These are phyloP conservation scores for Colletotrichum salicis DNA, from an alignment of 2,329 filamentous ascomycete genomes.

Conservation along the genomic window DNA sequence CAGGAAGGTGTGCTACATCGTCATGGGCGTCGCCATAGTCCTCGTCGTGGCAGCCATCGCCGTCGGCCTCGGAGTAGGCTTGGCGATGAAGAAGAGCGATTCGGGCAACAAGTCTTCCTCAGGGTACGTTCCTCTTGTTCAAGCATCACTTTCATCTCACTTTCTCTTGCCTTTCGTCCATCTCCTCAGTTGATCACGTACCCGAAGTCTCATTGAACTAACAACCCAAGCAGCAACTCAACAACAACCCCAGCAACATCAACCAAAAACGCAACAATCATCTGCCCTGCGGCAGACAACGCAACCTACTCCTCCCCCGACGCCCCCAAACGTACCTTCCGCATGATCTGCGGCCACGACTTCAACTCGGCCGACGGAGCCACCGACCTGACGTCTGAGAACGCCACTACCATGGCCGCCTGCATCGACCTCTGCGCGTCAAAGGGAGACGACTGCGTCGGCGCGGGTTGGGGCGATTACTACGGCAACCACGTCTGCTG, in stretches of 20 bases:
- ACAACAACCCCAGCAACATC: slow-evolving; percentile 1
- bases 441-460: slow-evolving; percentile 32
- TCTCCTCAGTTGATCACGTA: no score
- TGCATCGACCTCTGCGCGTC: slow-evolving; percentile 41
- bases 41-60: slow-evolving; percentile 38
- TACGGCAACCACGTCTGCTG: slow-evolving; percentile 37
- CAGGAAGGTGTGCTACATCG: slow-evolving; percentile 38
- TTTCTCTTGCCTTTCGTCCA: no score
- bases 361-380: slow-evolving; percentile 28
- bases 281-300: slow-evolving; percentile 36
- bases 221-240: not conserved
- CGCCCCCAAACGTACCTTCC: slow-evolving; percentile 25
- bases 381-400: not conserved
- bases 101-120: not conserved
- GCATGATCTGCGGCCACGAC: slow-evolving; percentile 37
- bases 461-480: slow-evolving; percentile 38
- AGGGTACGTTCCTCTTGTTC: not conserved
- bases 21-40: slow-evolving; percentile 35
- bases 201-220: not conserved
- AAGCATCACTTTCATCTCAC: not conserved
- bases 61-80: slow-evolving; percentile 39
- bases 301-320: slow-evolving; percentile 23
- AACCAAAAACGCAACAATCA: slow-evolving; percentile 29
- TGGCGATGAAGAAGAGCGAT: slow-evolving; percentile 32
- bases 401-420: slow-evolving; percentile 35